Base-by-base conservation (phyloP, 83 land plant species). In the Thuja plicata region DNA sequence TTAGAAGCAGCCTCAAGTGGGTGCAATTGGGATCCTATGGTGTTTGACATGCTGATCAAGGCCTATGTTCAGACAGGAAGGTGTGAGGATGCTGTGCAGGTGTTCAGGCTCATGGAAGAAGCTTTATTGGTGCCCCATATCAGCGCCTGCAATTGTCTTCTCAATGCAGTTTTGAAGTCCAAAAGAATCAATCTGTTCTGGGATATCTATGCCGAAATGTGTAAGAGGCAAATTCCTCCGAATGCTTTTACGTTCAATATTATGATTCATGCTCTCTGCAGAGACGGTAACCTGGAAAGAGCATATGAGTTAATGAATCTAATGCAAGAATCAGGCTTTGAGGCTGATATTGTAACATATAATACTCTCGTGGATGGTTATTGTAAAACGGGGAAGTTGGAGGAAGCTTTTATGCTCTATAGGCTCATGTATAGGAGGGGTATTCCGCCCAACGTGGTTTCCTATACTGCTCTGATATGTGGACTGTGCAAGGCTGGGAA, bases 301-400 rank as follows among this genome's bases (percentile, higher is more conserved):
- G 92, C 91, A 78, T 91, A 87, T 88, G 92, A 60, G 52, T 93
- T 96, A 86, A 50, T 96, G 92, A 92, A 92, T 84, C 89, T 82
- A 86, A 94, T 96, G 92, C 93, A 94, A 83, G 93, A 93, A 73
- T 89, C 90, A 43, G 97, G 97, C 55, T 93, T 94, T 88, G 91
- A 93, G 38, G 95, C 96, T 17, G 95, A 96, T 86, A 34, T 94
- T 30, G 95, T 95, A 66, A 95, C 96, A 19, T 95, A 95, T 88
- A 95, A 95, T 81, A 95, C 94, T 1, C 85, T 95, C 43, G 90
- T 95, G 78, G 88, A 86, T 79, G 92, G 95, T 62, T 95, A 91
- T 84, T 92, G 95, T 85, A 91, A 77, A 82, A 89, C 74, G 45
- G 93, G 95, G 54, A 91, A 88, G 43, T 70, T 96, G 83, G 89